Conservation (phyloP, 768 basidiomycete genomes). For the Cantharellus cinnabarinus region DNA sequence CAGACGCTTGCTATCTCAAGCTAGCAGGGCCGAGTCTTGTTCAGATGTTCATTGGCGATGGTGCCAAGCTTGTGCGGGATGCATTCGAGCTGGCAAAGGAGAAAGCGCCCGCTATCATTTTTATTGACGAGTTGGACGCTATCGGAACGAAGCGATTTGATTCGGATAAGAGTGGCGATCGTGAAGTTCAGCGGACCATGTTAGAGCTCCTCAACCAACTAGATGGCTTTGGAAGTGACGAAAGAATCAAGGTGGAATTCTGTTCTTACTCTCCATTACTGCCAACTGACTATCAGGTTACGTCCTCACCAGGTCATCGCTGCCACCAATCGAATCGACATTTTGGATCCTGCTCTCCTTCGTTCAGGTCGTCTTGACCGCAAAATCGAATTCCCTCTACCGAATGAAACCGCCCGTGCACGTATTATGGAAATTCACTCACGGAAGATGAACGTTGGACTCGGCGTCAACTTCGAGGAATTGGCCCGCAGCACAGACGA, state of each 20-base stretch:
- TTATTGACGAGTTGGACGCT: constrained; percentile 97
- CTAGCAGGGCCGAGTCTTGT: constrained; percentile 94
- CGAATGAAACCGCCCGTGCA: constrained; percentile 89
- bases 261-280: background rate
- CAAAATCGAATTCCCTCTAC: constrained; percentile 96
- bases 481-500: constrained; percentile 93
- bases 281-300: constrained; percentile 1
- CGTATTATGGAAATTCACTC: constrained; percentile 94
- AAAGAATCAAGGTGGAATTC: constrained; percentile 72
- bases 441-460: constrained; percentile 76
- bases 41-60: constrained; percentile 99
- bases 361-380: constrained; percentile 94
- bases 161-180: constrained; percentile 94
- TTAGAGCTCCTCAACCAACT: constrained; percentile 93
- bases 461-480: constrained; percentile 92
- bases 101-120: constrained; percentile 97
- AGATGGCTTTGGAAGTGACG: constrained; percentile 93
- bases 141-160: constrained; percentile 98
- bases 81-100: constrained; percentile 96
- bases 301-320: constrained; percentile 60
- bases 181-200: constrained; percentile 99
- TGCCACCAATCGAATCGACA: constrained; percentile 96
- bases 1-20: constrained; percentile 94
- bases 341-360: constrained; percentile 92
- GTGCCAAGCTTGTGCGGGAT: constrained; percentile 94